Conservation (phyloP, 805 yeast genomes). For the Nakazawaea siamensis region DNA sequence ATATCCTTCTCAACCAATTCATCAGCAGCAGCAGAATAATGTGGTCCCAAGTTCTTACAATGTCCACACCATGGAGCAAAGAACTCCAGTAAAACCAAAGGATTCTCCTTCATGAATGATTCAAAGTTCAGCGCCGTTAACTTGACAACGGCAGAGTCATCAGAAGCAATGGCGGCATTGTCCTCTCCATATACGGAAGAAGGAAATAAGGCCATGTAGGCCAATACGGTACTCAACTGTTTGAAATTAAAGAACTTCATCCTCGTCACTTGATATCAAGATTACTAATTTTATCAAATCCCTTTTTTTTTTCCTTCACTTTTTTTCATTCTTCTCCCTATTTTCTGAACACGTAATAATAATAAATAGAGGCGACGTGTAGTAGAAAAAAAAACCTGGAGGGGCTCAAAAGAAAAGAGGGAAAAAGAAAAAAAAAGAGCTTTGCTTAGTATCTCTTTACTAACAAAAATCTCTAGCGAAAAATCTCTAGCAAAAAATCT, state of each 20-base stretch:
- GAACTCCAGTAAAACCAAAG: constrained; percentile 78
- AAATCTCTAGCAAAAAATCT: too few relatives aligned
- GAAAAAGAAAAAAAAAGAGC: too few relatives aligned
- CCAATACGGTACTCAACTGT: constrained; percentile 8
- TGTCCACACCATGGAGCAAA: constrained; percentile 99
- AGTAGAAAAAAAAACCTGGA: too few relatives aligned
- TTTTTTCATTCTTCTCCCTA: too few relatives aligned
- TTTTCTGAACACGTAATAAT: too few relatives aligned
- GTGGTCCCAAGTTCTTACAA: constrained; percentile 84
- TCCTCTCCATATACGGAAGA: constrained; percentile 27
- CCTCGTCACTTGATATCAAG: constrained; percentile 5
- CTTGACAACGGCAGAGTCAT: constrained; percentile 82
- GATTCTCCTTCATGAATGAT: constrained; percentile 58
- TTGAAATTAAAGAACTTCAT: too few relatives aligned
- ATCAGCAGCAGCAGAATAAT: constrained; percentile 68
- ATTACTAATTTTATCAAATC: background rate
- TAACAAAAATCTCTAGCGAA: too few relatives aligned
- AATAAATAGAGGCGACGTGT: too few relatives aligned
- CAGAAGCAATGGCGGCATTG: constrained; percentile 61
- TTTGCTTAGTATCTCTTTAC: too few relatives aligned
- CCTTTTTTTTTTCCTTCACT: background rate
- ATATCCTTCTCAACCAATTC: constrained; percentile 50
- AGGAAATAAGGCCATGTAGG: constrained; percentile 5
- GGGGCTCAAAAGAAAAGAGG: too few relatives aligned
- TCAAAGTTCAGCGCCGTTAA: constrained; percentile 61